Evolutionary conservation across 148 eudicot species (phyloP), one percentile per base, ranked within the genome.

Genomic region (Vaccinium darrowii): DNA sequence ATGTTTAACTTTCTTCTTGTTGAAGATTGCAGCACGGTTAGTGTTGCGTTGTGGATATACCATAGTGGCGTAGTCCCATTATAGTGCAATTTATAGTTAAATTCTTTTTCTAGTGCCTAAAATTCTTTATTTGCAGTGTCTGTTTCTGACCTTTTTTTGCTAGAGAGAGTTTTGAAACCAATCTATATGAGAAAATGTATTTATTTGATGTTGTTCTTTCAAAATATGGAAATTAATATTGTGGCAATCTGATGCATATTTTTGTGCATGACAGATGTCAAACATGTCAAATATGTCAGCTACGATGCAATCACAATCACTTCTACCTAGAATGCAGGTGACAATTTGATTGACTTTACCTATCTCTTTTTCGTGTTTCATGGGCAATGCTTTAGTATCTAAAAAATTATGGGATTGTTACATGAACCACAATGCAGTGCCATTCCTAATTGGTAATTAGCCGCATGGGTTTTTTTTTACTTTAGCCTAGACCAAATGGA

Each of bases 281-380:
- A 93, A 93, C 89, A 95, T 97, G 96, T 82, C 98, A 23, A 93
- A 93, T 88, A 95, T 97, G 96, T 92, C 99, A 60, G 92, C 94
- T 82, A 82, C 93, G 39, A 93, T 95, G 96, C 86, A 92, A 83
- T 92, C 98, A 51, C 99, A 94, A 82, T 87, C 98, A 27, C 54
- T 90, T 75, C 86, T 90, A 60, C 94, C 99, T 76, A 89, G 98
- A 80, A 91, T 94, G 98, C 98, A 95, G 99, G 98, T 97, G 84
- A 85, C 90, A 36, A 36, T 75, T 83, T 67, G 25, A 67, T 57
- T 47, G 84, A n/a, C 51, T 47, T 82, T 49, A 51, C 63, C 79
- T 30, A 5, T 71, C 56, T 78, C 78, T 76, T 79, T 16, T 52
- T 8, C 6, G n/a, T 62, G 73, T 39, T 84, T 53, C 39, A 23